phyloP scores from a whole-genome alignment of 352 stramenopile genomes.

The Pythium biforme region DNA sequence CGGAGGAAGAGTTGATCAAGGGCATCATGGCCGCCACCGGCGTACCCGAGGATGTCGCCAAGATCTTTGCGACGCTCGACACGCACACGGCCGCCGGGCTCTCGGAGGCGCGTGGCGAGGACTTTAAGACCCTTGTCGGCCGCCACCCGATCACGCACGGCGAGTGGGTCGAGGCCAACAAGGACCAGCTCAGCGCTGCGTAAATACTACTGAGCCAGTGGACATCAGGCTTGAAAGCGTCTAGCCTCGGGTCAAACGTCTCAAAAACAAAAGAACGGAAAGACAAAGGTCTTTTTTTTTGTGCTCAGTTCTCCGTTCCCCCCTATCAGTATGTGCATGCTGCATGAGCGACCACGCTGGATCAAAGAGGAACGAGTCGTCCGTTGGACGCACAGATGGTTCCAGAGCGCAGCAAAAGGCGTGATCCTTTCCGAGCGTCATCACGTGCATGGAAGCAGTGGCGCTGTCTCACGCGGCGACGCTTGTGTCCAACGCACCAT shows the following conservation, averaged over 20 bases:
- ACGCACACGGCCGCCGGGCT: constrained; percentile 15
- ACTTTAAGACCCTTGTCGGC: constrained; percentile 30
- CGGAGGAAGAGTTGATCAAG: constrained; percentile 4
- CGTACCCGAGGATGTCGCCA: not conserved
- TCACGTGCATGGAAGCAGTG: not conserved
- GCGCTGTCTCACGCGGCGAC: not conserved
- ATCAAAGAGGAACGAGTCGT: too few species aligned
- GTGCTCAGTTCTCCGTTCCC: too few species aligned
- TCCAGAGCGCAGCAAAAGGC: not conserved
- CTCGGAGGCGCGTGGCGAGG: not conserved
- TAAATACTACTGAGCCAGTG: not conserved
- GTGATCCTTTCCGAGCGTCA: not conserved
- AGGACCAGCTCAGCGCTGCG: not conserved
- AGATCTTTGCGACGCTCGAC: constrained; percentile 24
- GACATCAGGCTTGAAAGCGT: too few species aligned
- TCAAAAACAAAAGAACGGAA: too few species aligned
- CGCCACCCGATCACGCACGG: constrained; percentile 15
- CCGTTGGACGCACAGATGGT: too few species aligned
- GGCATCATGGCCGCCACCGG: not conserved
- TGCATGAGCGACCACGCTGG: too few species aligned
- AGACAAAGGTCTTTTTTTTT: too few species aligned
- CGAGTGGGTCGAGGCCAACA: constrained; percentile 22
- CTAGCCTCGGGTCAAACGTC: too few species aligned
- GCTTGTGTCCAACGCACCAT: not conserved
- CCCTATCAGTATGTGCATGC: too few species aligned